Conservation (phyloP, 805 yeast species). For the Saccharomycopsis lassenensis region DNA sequence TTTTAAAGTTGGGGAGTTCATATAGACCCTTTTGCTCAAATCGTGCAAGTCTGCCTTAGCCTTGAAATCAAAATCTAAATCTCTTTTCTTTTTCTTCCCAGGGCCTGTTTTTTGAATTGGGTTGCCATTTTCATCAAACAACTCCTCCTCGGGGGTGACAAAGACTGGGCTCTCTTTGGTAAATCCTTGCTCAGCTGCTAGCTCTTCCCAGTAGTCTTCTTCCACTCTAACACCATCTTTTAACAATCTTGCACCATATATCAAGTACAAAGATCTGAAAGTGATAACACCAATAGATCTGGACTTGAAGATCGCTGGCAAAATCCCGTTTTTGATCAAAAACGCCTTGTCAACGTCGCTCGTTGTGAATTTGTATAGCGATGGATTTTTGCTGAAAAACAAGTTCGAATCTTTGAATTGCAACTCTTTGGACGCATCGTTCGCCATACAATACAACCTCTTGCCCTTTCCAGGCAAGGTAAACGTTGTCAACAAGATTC, state of each 20-base stretch:
- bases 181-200: constrained; percentile 32
- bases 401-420: constrained; percentile 17
- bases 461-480: constrained; percentile 18
- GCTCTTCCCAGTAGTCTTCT: constrained; percentile 49
- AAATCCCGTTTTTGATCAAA: constrained; percentile 14
- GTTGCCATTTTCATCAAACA: not conserved
- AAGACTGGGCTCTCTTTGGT: constrained; percentile 35
- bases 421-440: constrained; percentile 18
- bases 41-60: too few species aligned
- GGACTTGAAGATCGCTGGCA: constrained; percentile 15
- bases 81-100: too few species aligned
- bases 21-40: too few species aligned
- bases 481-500: constrained; percentile 15
- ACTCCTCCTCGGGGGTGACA: not conserved
- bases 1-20: too few species aligned
- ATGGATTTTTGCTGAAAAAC: constrained; percentile 16
- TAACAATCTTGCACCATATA: constrained; percentile 41
- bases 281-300: constrained; percentile 24
- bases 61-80: too few species aligned
- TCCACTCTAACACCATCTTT: constrained; percentile 35
- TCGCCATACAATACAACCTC: constrained; percentile 15
- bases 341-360: constrained; percentile 16
- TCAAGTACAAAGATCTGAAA: constrained; percentile 34
- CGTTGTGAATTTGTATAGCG: constrained; percentile 13
- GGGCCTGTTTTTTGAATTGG: not conserved